Conservation (phyloP, 139 green algal species). For the Edaphochlamys debaryana region DNA sequence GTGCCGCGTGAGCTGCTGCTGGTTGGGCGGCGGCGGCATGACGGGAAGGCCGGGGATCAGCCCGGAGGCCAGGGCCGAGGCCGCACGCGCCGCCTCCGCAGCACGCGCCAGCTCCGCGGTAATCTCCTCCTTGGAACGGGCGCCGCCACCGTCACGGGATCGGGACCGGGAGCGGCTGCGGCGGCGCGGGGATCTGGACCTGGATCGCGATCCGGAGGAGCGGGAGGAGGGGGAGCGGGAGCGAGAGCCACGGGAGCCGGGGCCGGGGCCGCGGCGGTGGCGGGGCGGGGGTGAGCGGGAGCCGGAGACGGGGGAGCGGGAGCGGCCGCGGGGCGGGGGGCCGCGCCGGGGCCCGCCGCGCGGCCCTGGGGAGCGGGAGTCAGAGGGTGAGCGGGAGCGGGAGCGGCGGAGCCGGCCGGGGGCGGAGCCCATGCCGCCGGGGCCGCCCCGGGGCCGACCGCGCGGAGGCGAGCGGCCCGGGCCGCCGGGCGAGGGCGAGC, state of each 20-base stretch:
- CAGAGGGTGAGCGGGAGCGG: not conserved
- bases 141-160: not conserved
- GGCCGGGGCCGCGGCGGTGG: not conserved
- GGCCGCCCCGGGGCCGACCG: no score
- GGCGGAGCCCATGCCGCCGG: no score
- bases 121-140: conserved; percentile 50
- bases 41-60: not conserved
- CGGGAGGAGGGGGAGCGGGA: not conserved
- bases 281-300: not conserved
- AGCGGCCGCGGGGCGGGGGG: not conserved
- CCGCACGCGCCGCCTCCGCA: conserved; percentile 28
- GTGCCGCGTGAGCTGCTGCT: conserved; percentile 87
- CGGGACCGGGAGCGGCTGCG: conserved; percentile 7
- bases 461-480: no score
- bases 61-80: not conserved
- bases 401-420: not conserved
- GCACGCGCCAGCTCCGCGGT: conserved; percentile 30
- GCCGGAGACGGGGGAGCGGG: not conserved
- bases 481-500: no score
- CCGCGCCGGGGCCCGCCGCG: not conserved
- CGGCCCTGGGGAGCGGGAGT: not conserved
- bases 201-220: conserved; percentile 14
- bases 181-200: not conserved
- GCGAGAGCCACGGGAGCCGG: conserved; percentile 4
- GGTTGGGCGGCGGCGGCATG: conserved; percentile 15